phyloP scores from a whole-genome alignment of 495 filamentous ascomycete species.

The Neurospora pannonica region DNA sequence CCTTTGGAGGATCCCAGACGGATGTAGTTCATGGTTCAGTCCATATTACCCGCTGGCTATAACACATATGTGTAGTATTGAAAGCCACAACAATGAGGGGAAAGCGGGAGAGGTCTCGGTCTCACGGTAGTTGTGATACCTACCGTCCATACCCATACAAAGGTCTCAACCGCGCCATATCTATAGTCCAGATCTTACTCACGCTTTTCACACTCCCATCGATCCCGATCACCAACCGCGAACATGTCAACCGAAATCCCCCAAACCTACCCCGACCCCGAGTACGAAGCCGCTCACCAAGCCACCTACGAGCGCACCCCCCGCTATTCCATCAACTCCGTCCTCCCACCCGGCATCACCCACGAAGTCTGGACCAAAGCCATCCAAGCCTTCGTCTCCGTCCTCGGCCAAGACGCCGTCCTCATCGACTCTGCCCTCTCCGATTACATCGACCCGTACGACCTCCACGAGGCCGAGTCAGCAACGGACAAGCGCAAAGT shows the following conservation, averaged over 20 bases:
- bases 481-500: conserved; percentile 19
- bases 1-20: background rate
- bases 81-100: background rate
- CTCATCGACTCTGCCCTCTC: conserved; percentile 24
- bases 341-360: conserved; percentile 34
- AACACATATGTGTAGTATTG: background rate
- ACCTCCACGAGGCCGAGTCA: conserved; percentile 21
- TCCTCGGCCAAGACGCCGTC: conserved; percentile 25
- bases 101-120: background rate
- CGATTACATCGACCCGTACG: conserved; percentile 40
- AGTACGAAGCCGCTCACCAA: conserved; percentile 16
- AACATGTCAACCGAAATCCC: conserved; percentile 12
- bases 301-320: conserved; percentile 16
- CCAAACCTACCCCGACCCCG: conserved; percentile 15
- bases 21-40: background rate
- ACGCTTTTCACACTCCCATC: background rate
- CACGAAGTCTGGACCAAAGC: conserved; percentile 21
- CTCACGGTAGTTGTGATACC: background rate
- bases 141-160: background rate
- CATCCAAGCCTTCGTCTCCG: conserved; percentile 17
- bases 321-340: conserved; percentile 13
- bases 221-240: background rate
- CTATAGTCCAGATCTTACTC: background rate
- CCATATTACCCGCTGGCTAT: background rate
- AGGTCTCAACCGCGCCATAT: background rate